phyloP scores from a whole-genome alignment of 139 green algal genomes.

The Chlamydomonas eustigma region DNA sequence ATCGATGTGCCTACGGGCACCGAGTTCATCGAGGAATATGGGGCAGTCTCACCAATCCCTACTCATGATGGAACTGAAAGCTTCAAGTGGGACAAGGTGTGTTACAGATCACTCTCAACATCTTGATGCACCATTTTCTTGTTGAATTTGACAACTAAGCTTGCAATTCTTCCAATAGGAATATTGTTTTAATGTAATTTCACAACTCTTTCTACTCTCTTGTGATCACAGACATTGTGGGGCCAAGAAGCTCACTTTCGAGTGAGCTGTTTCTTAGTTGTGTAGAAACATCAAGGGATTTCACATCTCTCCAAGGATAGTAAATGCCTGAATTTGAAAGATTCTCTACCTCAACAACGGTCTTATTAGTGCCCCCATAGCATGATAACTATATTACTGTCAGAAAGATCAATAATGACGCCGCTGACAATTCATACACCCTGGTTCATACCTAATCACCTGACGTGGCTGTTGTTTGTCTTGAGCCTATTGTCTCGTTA shows the following conservation, averaged over 20 bases:
- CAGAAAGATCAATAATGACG: neutral
- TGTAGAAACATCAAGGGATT: too few relatives aligned
- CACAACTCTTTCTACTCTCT: neutral
- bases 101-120: neutral
- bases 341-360: too few relatives aligned
- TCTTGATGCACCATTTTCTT: neutral
- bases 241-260: neutral
- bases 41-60: slow-evolving; percentile 47
- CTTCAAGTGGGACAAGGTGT: slow-evolving; percentile 83
- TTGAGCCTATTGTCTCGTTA: too few relatives aligned
- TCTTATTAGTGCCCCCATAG: neutral
- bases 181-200: slow-evolving; percentile 64
- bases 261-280: too few relatives aligned
- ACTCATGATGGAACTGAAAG: slow-evolving; percentile 86
- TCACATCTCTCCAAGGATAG: too few relatives aligned
- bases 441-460: too few relatives aligned
- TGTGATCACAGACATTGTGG: neutral
- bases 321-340: too few relatives aligned
- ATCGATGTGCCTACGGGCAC: slow-evolving; percentile 39
- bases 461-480: too few relatives aligned
- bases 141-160: slow-evolving; percentile 16
- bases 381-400: neutral
- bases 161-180: slow-evolving; percentile 81
- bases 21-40: slow-evolving; percentile 45
- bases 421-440: neutral